These are phyloP conservation scores for Mycena belliarum DNA, from an alignment of 768 basidiomycete species.

Conservation along the genomic window DNA sequence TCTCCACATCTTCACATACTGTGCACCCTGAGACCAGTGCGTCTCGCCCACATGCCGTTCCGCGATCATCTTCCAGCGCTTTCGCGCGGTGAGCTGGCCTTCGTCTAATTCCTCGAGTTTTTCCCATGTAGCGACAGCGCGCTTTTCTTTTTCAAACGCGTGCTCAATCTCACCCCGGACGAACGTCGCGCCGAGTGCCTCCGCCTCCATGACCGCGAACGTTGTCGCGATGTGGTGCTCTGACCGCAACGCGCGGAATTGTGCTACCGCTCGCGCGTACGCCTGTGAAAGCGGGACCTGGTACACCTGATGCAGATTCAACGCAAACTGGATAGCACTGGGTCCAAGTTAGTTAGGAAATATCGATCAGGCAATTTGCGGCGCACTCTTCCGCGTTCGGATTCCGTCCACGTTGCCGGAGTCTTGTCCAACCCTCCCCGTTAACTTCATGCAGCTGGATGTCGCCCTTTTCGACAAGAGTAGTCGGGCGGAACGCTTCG, in stretches of 20 bases:
- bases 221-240: conserved; percentile 77
- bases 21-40: conserved; percentile 72
- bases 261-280: conserved; percentile 75
- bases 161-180: conserved; percentile 59
- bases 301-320: conserved; percentile 74
- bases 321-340: conserved; percentile 80
- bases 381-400: conserved; percentile 91
- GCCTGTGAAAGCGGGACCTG: conserved; percentile 69
- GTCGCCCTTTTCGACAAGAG: conserved; percentile 68
- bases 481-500: conserved; percentile 83
- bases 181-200: conserved; percentile 70
- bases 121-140: conserved; percentile 60
- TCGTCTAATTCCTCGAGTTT: conserved; percentile 56
- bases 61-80: conserved; percentile 76
- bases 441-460: conserved; percentile 58
- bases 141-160: conserved; percentile 62
- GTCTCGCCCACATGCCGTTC: conserved; percentile 42
- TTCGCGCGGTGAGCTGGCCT: conserved; percentile 63
- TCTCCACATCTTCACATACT: conserved; percentile 74
- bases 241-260: conserved; percentile 87
- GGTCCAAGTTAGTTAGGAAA: conserved; percentile 13
- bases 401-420: conserved; percentile 80
- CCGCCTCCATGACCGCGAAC: conserved; percentile 81
- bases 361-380: neutral
- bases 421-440: conserved; percentile 71